Evolutionary conservation across 2,329 filamentous ascomycete genomes (phyloP).

Genomic region (Drechmeria coniospora): DNA sequence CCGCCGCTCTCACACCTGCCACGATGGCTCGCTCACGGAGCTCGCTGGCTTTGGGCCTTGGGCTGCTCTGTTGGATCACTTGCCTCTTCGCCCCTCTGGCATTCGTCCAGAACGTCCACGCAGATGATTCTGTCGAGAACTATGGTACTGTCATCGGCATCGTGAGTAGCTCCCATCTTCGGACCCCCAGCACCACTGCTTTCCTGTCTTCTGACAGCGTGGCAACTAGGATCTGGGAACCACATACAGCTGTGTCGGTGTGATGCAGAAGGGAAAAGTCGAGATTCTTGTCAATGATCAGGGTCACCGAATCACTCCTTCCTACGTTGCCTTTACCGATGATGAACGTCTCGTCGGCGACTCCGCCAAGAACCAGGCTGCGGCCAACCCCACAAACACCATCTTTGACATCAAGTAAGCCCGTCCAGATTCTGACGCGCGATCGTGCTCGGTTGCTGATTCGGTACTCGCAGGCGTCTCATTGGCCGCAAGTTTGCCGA

Average conservation of each 20-base stretch:
- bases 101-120: slow-evolving; percentile 62
- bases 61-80: slow-evolving; percentile 81
- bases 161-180: slow-evolving; percentile 29
- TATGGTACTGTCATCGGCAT: slow-evolving; percentile 91
- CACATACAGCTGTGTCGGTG: slow-evolving; percentile 79
- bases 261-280: slow-evolving; percentile 90
- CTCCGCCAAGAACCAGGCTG: slow-evolving; percentile 91
- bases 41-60: slow-evolving; percentile 65
- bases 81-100: slow-evolving; percentile 79
- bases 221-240: slow-evolving; percentile 59
- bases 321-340: slow-evolving; percentile 92
- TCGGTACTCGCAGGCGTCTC: too few relatives aligned
- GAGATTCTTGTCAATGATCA: slow-evolving; percentile 95
- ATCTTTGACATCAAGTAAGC: slow-evolving; percentile 75
- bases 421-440: background rate
- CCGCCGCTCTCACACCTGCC: slow-evolving; percentile 9
- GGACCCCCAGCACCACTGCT: background rate
- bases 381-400: slow-evolving; percentile 60
- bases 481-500: slow-evolving; percentile 74
- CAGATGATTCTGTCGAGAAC: slow-evolving; percentile 58
- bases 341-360: slow-evolving; percentile 95
- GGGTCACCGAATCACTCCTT: slow-evolving; percentile 91
- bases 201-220: slow-evolving; percentile 1
- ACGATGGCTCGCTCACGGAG: slow-evolving; percentile 44
- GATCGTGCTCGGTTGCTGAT: background rate